These are phyloP conservation scores for Thielaviopsis euricoi DNA, from an alignment of 2,329 filamentous ascomycete genomes.

Conservation along the genomic window DNA sequence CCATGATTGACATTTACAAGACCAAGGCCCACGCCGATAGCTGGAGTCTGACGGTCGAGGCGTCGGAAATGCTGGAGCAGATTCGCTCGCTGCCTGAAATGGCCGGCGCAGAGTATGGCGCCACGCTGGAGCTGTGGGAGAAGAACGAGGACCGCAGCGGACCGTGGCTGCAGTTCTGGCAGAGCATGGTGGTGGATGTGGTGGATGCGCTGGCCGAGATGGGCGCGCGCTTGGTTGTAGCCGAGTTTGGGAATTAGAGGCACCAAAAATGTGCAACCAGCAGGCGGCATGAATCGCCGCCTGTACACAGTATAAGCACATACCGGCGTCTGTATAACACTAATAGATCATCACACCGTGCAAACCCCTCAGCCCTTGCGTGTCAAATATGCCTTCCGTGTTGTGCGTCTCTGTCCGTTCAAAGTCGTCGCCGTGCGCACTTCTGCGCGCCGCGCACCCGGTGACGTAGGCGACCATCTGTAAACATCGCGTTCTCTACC, in stretches of 20 bases:
- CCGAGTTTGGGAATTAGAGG: constrained; percentile 20
- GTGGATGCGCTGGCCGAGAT: constrained; percentile 30
- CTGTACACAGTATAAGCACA: too few relatives aligned
- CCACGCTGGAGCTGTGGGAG: constrained; percentile 12
- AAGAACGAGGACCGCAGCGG: constrained; percentile 22
- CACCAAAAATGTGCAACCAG: too few relatives aligned
- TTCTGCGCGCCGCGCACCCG: neutral
- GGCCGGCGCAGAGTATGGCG: constrained; percentile 4
- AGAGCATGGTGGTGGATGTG: constrained; percentile 30
- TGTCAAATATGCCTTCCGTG: neutral
- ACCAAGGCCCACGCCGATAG: constrained; percentile 26
- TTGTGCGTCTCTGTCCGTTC: neutral
- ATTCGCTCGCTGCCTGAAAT: constrained; percentile 19
- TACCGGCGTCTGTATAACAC: too few relatives aligned
- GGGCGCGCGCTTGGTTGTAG: constrained; percentile 26
- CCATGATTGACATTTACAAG: constrained; percentile 28
- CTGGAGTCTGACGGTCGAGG: constrained; percentile 29
- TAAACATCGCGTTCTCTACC: neutral
- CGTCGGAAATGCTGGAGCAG: constrained; percentile 31
- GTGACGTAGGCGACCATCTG: constrained; percentile 1
- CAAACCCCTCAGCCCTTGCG: neutral
- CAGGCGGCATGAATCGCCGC: too few relatives aligned
- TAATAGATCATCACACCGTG: too few relatives aligned
- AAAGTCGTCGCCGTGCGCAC: neutral
- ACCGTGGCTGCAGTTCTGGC: constrained; percentile 30